Percentiles rank a stretch among this genome's conserved stretches.
Evolutionary conservation across 2,329 filamentous ascomycete genomes (phyloP).

Genomic region (Sclerotiophoma versabilis): DNA sequence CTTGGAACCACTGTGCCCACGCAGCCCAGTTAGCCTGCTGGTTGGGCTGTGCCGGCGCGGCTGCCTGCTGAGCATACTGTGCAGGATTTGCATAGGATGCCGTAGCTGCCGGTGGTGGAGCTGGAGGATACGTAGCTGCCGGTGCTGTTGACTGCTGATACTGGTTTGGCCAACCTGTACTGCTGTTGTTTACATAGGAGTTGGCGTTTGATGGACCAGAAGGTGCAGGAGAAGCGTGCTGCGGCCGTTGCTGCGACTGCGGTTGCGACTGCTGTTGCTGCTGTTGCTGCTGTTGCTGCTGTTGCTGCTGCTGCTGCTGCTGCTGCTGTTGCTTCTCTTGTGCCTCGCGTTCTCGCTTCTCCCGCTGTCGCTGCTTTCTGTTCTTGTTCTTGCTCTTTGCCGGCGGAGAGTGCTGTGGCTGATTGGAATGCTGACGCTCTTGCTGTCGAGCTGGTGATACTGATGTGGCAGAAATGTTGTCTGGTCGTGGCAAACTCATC

Average conservation of each 20-base stretch:
- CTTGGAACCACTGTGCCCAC: constrained; percentile 40
- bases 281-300: constrained; percentile 18
- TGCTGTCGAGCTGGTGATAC: constrained; percentile 37
- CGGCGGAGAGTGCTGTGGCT: constrained; percentile 32
- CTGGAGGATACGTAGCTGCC: constrained; percentile 21
- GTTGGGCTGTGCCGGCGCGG: constrained; percentile 9
- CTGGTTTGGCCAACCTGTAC: constrained; percentile 27
- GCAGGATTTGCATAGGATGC: constrained; percentile 25
- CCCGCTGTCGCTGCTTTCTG: constrained; percentile 38
- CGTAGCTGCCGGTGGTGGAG: constrained; percentile 26
- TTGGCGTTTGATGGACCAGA: constrained; percentile 28
- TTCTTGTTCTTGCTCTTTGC: constrained; percentile 40
- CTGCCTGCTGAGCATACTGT: constrained; percentile 21
- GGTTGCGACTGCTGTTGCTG: constrained; percentile 22
- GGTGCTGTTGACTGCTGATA: constrained; percentile 30
- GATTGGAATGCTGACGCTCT: constrained; percentile 23
- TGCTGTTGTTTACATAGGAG: constrained; percentile 32
- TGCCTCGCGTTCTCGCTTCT: constrained; percentile 36
- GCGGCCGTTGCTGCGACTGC: constrained; percentile 6
- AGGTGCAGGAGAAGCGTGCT: constrained; percentile 30
- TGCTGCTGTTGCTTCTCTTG: constrained; percentile 23
- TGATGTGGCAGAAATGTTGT: constrained; percentile 30
- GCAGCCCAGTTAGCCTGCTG: constrained; percentile 39
- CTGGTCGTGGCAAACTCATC: constrained; percentile 22
- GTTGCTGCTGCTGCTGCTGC: constrained; percentile 8